Evolutionary conservation across 495 filamentous ascomycete genomes (phyloP).

Genomic region (Penicillium simplicissimum): DNA sequence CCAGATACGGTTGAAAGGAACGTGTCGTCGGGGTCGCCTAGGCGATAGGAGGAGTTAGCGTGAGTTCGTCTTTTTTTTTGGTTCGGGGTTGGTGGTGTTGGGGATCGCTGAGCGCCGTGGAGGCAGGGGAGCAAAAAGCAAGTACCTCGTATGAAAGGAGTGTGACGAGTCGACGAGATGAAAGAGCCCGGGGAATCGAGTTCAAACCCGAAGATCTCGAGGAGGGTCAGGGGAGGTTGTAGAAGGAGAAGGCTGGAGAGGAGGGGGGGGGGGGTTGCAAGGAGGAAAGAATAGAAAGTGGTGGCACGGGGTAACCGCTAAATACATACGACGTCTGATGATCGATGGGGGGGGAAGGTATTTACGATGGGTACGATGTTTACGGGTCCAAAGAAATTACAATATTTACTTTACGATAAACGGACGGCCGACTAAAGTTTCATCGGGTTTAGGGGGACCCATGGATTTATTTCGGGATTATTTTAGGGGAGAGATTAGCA

Average conservation of each 20-base stretch:
- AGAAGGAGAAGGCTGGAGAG: constrained; percentile 13
- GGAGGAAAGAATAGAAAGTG: constrained; percentile 11
- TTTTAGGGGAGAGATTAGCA: neutral
- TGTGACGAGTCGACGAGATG: constrained; percentile 3
- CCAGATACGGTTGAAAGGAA: constrained; percentile 23
- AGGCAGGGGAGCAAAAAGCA: constrained; percentile 14
- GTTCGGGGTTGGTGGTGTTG: neutral
- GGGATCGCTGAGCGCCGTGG: constrained; percentile 7
- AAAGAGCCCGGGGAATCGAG: constrained; percentile 10
- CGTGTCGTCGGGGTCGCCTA: constrained; percentile 41
- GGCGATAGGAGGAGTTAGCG: constrained; percentile 27
- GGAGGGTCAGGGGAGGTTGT: constrained; percentile 15
- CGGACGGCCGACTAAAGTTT: constrained; percentile 1
- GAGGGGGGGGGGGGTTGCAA: neutral
- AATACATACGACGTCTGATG: constrained; percentile 30
- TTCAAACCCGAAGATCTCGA: neutral
- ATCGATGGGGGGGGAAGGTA: constrained; percentile 14
- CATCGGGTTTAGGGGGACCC: neutral
- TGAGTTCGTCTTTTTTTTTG: neutral
- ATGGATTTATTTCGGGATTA: constrained; percentile 6
- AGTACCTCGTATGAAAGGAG: constrained; percentile 3
- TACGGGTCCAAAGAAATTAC: neutral
- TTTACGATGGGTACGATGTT: neutral
- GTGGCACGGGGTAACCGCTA: constrained; percentile 36
- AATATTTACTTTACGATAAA: neutral